Percentiles rank a stretch among this genome's conserved stretches.
These are phyloP conservation scores for Oryza australiensis DNA, from an alignment of 176 grass and related monocot genomes.

Conservation along the genomic window DNA sequence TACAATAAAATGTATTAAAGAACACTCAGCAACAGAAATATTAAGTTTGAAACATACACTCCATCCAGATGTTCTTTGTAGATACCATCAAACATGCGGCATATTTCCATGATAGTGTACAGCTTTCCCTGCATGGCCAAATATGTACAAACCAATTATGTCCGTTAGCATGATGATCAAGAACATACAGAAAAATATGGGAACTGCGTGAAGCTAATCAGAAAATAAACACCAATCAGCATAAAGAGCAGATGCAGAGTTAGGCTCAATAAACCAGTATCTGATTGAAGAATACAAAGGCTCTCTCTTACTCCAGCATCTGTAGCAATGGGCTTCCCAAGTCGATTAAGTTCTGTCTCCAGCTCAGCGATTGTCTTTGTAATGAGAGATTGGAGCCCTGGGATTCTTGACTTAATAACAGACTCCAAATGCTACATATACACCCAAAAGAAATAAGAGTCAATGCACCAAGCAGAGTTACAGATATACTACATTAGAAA, in stretches of 20 bases:
- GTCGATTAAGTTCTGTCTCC: slow-evolving; percentile 90
- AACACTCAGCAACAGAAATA: neutral
- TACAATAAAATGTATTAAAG: neutral
- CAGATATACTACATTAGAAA: neutral
- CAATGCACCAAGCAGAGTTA: slow-evolving; percentile 35
- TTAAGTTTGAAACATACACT: slow-evolving; percentile 53
- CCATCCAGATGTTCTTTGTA: slow-evolving; percentile 97
- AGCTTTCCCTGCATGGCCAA: slow-evolving; percentile 75
- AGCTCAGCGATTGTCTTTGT: slow-evolving; percentile 93
- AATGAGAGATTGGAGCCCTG: slow-evolving; percentile 94
- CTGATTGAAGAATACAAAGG: slow-evolving; percentile 13
- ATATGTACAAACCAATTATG: neutral
- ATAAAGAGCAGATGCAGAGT: neutral
- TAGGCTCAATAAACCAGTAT: neutral
- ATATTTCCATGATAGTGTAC: slow-evolving; percentile 96
- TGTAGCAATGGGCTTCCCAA: slow-evolving; percentile 94
- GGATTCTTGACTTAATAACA: slow-evolving; percentile 98
- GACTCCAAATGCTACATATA: slow-evolving; percentile 83
- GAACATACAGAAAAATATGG: neutral
- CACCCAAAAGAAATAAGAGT: neutral
- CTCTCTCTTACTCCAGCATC: slow-evolving; percentile 84
- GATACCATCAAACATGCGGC: slow-evolving; percentile 88
- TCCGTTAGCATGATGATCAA: neutral
- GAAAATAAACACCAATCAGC: neutral
- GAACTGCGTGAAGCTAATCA: neutral